These are phyloP conservation scores for Remersonia thermophila DNA, from an alignment of 2,329 filamentous ascomycete species.

Conservation along the genomic window DNA sequence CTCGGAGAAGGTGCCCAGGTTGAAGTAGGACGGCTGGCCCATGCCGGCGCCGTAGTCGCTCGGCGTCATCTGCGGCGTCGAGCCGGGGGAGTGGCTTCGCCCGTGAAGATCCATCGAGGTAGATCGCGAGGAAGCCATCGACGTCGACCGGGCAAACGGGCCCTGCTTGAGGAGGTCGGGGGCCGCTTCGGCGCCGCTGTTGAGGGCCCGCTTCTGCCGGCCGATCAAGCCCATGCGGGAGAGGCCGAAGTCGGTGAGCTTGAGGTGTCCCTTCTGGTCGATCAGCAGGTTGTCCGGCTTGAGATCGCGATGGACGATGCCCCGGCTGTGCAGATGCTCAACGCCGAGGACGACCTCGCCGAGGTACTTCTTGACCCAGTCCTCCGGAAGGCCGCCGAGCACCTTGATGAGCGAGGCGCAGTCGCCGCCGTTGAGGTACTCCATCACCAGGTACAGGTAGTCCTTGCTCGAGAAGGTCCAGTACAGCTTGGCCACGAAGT, in stretches of 20 bases:
- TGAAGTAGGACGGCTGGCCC: conserved; percentile 92
- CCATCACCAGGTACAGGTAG: conserved; percentile 97
- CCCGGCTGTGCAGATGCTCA: conserved; percentile 84
- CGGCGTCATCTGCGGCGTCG: conserved; percentile 79
- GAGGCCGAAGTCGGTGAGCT: conserved; percentile 92
- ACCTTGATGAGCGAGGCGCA: conserved; percentile 95
- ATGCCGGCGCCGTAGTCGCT: conserved; percentile 51
- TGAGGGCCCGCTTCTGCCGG: conserved; percentile 86
- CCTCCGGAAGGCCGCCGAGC: conserved; percentile 80
- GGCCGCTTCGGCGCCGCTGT: conserved; percentile 64
- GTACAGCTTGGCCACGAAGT: conserved; percentile 97
- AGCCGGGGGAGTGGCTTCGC: conserved; percentile 59
- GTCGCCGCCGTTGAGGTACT: conserved; percentile 94
- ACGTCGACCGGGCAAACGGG: conserved; percentile 75
- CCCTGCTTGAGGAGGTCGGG: conserved; percentile 89
- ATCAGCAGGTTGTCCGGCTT: conserved; percentile 97
- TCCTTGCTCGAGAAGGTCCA: conserved; percentile 99
- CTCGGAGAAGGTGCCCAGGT: conserved; percentile 47
- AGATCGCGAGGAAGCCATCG: conserved; percentile 80
- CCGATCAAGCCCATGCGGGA: conserved; percentile 96
- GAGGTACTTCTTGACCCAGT: conserved; percentile 96
- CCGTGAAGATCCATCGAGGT: conserved; percentile 83
- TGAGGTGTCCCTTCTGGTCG: conserved; percentile 90
- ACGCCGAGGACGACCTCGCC: conserved; percentile 95
- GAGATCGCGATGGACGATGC: conserved; percentile 91